These are phyloP conservation scores for Amylostereum areolatum DNA, from an alignment of 1,284 basidiomycete genomes.

Conservation along the genomic window DNA sequence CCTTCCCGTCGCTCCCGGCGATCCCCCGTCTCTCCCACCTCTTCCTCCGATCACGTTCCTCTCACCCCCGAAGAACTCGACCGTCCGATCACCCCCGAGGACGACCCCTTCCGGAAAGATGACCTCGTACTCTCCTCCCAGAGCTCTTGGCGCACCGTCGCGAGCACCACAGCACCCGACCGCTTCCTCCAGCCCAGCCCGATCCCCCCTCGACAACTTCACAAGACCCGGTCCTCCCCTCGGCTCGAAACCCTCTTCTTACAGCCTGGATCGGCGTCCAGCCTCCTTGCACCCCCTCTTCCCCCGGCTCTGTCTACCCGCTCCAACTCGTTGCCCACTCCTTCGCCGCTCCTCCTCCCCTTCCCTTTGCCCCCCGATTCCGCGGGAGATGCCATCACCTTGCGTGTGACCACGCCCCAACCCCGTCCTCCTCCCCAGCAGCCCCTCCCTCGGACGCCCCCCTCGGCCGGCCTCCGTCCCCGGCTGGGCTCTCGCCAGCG, in stretches of 20 bases:
- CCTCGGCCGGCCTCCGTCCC: constrained; percentile 5
- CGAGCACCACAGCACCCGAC: not conserved
- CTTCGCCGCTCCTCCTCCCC: constrained; percentile 8
- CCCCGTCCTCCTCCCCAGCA: constrained; percentile 6
- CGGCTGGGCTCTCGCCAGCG: not conserved
- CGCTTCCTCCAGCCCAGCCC: not conserved
- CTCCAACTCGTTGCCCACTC: too few species aligned
- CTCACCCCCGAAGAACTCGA: not conserved
- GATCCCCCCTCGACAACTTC: too few species aligned
- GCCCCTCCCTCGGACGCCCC: constrained; percentile 8
- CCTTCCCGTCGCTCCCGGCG: not conserved
- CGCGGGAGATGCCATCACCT: constrained; percentile 3
- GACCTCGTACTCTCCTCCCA: not conserved
- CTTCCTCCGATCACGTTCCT: not conserved
- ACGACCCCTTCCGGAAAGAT: constrained; percentile 13
- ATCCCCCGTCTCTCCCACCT: not conserved
- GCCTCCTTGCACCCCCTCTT: not conserved
- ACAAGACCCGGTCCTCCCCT: too few species aligned
- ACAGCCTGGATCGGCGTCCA: too few species aligned
- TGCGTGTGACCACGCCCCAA: constrained; percentile 3
- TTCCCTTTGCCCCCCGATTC: constrained; percentile 9
- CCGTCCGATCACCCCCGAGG: constrained; percentile 8
- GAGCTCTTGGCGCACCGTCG: constrained; percentile 1
- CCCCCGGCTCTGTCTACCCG: not conserved
- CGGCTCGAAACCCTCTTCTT: too few species aligned